A percentile compares a stretch with the other conserved stretches of the same genome.
These are phyloP conservation scores for Erigeron canadensis DNA, from an alignment of 129 eudicot genomes.

Conservation along the genomic window DNA sequence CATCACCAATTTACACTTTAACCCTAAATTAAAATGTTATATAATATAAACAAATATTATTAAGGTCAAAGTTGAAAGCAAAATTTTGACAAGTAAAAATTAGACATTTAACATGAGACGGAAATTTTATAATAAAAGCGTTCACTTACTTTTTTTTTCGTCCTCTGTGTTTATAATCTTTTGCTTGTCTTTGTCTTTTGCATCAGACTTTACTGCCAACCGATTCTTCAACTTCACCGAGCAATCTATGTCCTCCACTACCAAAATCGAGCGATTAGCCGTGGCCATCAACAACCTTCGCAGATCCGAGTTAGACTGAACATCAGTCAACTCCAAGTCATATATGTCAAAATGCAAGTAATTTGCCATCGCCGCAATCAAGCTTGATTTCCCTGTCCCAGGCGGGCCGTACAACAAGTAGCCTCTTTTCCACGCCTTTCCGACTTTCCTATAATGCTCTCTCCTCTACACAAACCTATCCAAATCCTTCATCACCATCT, in stretches of 20 bases:
- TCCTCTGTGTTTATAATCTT: neutral
- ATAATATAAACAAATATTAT: too few relatives aligned
- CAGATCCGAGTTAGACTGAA: conserved; percentile 33
- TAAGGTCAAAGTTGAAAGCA: too few relatives aligned
- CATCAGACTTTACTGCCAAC: neutral
- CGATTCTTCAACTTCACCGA: conserved; percentile 44
- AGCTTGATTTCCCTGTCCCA: conserved; percentile 29
- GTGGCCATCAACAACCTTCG: conserved; percentile 44
- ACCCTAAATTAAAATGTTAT: too few relatives aligned
- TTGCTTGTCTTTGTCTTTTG: neutral
- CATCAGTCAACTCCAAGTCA: conserved; percentile 29
- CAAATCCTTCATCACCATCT: conserved; percentile 23
- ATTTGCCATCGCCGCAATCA: conserved; percentile 34
- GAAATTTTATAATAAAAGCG: too few relatives aligned
- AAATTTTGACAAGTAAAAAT: too few relatives aligned
- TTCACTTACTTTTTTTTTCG: conserved; percentile 33
- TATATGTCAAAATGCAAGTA: conserved; percentile 30
- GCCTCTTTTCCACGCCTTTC: conserved; percentile 46
- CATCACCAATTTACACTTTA: too few relatives aligned
- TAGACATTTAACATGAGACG: too few relatives aligned
- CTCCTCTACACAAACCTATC: conserved; percentile 36
- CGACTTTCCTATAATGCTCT: conserved; percentile 52
- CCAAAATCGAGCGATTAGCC: conserved; percentile 49
- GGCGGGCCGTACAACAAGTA: conserved; percentile 32
- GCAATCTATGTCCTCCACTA: conserved; percentile 65